phyloP scores from a whole-genome alignment of 257 asterid genomes.

The Solanum medicagineum region DNA sequence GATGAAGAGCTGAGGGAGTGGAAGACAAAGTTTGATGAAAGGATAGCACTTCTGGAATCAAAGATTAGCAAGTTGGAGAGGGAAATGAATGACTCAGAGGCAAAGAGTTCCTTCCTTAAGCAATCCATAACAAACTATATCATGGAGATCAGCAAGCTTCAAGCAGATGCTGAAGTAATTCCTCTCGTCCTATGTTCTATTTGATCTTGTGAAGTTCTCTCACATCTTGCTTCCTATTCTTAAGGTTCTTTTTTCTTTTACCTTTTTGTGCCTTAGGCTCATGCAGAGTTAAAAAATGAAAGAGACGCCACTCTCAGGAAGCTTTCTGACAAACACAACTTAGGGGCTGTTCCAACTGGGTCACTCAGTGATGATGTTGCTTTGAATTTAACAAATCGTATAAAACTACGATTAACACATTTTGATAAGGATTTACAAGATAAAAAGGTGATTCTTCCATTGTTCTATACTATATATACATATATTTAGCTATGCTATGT shows the following conservation, averaged over 20 bases:
- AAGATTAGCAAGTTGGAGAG: conserved; percentile 49
- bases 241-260: background rate
- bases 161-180: conserved; percentile 62
- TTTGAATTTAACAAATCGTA: conserved; percentile 45
- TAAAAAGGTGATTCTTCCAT: conserved; percentile 49
- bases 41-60: conserved; percentile 45
- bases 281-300: conserved; percentile 53
- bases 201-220: conserved; percentile 5
- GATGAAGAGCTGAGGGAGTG: conserved; percentile 92
- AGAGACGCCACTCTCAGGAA: conserved; percentile 44
- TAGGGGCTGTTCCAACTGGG: conserved; percentile 56
- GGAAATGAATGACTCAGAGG: conserved; percentile 54
- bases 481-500: background rate
- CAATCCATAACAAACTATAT: conserved; percentile 21
- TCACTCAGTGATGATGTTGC: conserved; percentile 68
- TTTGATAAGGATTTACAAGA: conserved; percentile 49
- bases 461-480: background rate
- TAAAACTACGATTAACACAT: conserved; percentile 43
- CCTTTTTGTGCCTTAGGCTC: conserved; percentile 36
- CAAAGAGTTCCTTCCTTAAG: conserved; percentile 27
- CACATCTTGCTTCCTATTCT: background rate
- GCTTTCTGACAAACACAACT: conserved; percentile 51
- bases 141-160: conserved; percentile 56
- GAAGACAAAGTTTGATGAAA: conserved; percentile 81
- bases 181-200: conserved; percentile 4